These are phyloP conservation scores for Rozella allomycis DNA, from an alignment of 371 early-diverging fungal species.

Conservation along the genomic window DNA sequence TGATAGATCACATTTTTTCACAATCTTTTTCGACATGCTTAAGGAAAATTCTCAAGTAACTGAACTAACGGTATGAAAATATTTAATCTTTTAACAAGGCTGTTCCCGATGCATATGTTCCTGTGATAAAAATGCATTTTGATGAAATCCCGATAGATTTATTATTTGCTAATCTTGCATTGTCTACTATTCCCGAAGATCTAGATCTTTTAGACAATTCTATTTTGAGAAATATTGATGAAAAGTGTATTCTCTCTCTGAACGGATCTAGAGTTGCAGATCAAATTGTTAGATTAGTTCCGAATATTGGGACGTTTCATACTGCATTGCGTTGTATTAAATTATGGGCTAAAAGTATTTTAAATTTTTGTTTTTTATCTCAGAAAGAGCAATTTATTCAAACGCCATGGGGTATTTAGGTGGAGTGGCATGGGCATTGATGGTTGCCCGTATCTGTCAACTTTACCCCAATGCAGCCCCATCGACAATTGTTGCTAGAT, in stretches of 20 bases:
- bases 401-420: conserved; percentile 97
- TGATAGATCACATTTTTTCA: conserved; percentile 84
- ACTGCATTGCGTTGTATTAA: conserved; percentile 87
- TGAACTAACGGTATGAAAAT: conserved; percentile 45
- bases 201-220: conserved; percentile 70
- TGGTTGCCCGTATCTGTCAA: conserved; percentile 93
- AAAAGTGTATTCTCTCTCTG: conserved; percentile 72
- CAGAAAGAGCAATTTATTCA: conserved; percentile 64
- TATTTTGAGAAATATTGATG: conserved; percentile 76
- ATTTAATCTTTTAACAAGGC: conserved; percentile 8
- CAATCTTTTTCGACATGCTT: conserved; percentile 67
- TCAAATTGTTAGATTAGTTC: conserved; percentile 87
- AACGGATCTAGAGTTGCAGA: conserved; percentile 98
- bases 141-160: conserved; percentile 91
- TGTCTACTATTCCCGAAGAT: conserved; percentile 57
- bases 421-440: conserved; percentile 99
- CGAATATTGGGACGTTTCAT: conserved; percentile 72
- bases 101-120: conserved; percentile 90
- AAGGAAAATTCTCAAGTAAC: conserved; percentile 58
- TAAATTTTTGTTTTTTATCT: background rate
- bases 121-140: conserved; percentile 89
- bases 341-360: conserved; percentile 81
- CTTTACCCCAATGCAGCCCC: conserved; percentile 88
- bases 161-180: conserved; percentile 67
- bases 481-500: conserved; percentile 61